Base-by-base conservation (phyloP, 768 basidiomycete species). In the Pulveroboletus sp. region DNA sequence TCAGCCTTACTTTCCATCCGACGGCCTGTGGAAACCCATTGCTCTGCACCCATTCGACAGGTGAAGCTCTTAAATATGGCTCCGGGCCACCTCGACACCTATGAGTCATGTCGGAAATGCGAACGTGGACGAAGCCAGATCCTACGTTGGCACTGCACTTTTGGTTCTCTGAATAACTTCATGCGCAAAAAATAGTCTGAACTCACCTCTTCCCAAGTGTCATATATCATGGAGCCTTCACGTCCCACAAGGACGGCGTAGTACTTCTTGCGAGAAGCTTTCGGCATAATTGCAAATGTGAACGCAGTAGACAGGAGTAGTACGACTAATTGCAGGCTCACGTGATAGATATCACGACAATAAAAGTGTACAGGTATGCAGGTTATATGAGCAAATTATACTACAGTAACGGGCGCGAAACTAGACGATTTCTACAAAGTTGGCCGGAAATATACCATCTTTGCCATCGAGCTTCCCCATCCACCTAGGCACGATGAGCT, bases 391-490 rank as follows among this genome's bases (percentile, higher is more conserved):
- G 21, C 21, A 51, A 21, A 46, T 37, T 41, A 51, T 14, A 33
- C 38, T 42, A 45, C 43, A 44, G 11, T 13, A 46, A 28, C 1
- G 26, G 17, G 31, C 24, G 13, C 18, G 48, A 11, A 10, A 14
- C 53, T 62, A 77, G 26, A 75, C 68, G 49, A 89, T 66, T 62
- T 89, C 85, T n/a, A 89, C 85, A 58, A 88, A 89, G 64, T 90
- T 90, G 14, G 89, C 89, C 31, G 89, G 89, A 65, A 92, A 91
- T 39, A 84, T 77, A 0, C 89, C 89, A 56, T 79, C 71, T 35
- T 73, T 65, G 14, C 76, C 76, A 18, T 77, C 68, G 2, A 82
- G 53, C 61, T 79, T 84, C n/a, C 89, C 89, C 13, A 75, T 84
- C 89, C 89, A 91, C 86, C 86, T 89, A 50, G 14, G 30, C 33